Percentiles rank a stretch among this genome's conserved stretches.
Evolutionary conservation across 768 basidiomycete species (phyloP).

Genomic region (Amyloporia xantha): DNA sequence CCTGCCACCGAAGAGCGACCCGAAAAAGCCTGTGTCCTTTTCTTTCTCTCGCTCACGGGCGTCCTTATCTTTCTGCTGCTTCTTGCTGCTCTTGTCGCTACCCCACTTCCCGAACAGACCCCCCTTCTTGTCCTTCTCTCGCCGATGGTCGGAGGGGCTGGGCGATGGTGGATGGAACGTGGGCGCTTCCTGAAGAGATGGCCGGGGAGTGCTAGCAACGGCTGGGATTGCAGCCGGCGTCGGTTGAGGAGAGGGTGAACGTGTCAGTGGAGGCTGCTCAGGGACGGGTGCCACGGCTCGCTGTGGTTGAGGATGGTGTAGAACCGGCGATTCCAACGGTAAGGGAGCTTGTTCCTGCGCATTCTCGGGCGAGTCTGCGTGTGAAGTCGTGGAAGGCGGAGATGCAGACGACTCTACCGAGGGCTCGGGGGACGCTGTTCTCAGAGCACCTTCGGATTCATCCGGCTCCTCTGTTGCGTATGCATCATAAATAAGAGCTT

Average conservation of each 20-base stretch:
- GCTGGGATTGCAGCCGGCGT: constrained; percentile 10
- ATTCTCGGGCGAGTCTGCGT: constrained; percentile 8
- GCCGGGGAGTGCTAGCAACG: constrained; percentile 18
- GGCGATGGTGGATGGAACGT: constrained; percentile 27
- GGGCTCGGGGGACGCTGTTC: constrained; percentile 15
- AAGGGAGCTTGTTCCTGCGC: neutral
- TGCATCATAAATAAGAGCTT: constrained; percentile 77
- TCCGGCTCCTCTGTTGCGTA: constrained; percentile 56
- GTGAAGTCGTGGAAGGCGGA: constrained; percentile 5
- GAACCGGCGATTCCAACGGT: constrained; percentile 9
- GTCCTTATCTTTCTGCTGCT: constrained; percentile 35
- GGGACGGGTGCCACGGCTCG: constrained; percentile 39
- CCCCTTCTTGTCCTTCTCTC: constrained; percentile 66
- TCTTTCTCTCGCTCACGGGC: constrained; percentile 46
- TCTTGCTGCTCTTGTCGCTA: constrained; percentile 58
- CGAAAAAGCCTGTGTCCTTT: constrained; percentile 83
- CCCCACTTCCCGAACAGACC: constrained; percentile 64
- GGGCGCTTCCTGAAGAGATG: constrained; percentile 21
- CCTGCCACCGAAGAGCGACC: constrained; percentile 80
- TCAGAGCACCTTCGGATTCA: constrained; percentile 15
- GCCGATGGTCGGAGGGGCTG: constrained; percentile 19
- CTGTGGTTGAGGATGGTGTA: constrained; percentile 67
- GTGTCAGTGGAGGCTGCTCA: constrained; percentile 31
- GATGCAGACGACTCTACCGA: constrained; percentile 9
- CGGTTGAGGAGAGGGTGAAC: constrained; percentile 44